These are phyloP conservation scores for Hansenula sp. DNA, from an alignment of 1,139 yeast species.

Conservation along the genomic window DNA sequence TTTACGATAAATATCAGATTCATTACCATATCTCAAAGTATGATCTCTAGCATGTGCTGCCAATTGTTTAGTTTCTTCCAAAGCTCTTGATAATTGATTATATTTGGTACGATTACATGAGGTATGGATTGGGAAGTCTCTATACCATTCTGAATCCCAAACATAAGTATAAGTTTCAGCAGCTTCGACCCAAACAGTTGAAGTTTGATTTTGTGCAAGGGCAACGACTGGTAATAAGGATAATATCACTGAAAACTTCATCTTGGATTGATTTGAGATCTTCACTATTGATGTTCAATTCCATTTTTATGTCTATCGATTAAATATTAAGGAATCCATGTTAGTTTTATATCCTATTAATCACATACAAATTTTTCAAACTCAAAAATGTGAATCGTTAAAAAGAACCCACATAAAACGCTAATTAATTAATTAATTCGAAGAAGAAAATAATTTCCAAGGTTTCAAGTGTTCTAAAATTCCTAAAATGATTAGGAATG, in stretches of 20 bases:
- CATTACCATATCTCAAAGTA: constrained; percentile 23
- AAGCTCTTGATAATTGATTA: constrained; percentile 12
- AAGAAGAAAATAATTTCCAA: too few relatives aligned
- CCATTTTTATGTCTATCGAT: too few relatives aligned
- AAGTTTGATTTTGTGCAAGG: constrained; percentile 1
- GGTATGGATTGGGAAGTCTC: constrained; percentile 16
- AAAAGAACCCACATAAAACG: too few relatives aligned
- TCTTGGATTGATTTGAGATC: too few relatives aligned
- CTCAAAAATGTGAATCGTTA: too few relatives aligned
- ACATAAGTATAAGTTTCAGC: constrained; percentile 7
- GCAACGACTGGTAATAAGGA: not conserved
- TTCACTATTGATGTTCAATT: not conserved
- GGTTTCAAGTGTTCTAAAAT: too few relatives aligned
- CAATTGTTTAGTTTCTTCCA: constrained; percentile 23
- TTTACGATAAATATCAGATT: constrained; percentile 24
- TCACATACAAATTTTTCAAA: too few relatives aligned
- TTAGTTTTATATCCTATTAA: not conserved
- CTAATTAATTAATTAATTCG: too few relatives aligned
- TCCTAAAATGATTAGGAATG: too few relatives aligned
- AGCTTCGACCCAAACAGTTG: constrained; percentile 11
- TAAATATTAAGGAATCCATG: not conserved
- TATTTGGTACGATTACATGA: constrained; percentile 18
- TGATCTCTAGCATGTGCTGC: constrained; percentile 25
- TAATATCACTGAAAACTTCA: constrained; percentile 1
- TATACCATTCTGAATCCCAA: constrained; percentile 17